Evolutionary conservation across 1,284 basidiomycete species (phyloP).

Genomic region (Cryptococcus wingfieldii): DNA sequence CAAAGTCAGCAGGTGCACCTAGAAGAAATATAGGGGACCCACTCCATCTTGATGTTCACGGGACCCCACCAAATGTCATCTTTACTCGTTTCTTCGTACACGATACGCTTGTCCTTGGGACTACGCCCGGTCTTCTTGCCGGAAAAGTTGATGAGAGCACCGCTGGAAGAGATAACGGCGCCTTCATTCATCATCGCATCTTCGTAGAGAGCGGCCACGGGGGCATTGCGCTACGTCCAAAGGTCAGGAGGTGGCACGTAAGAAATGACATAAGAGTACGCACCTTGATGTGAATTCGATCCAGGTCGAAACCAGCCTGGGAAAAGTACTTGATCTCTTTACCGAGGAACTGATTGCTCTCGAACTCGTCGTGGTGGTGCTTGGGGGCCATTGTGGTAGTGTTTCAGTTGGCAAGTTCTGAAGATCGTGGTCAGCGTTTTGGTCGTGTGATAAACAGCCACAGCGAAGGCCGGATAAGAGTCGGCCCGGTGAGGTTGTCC

Average conservation of each 20-base stretch:
- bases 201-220: constrained; percentile 93
- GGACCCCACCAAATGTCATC: constrained; percentile 99
- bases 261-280: constrained; percentile 17
- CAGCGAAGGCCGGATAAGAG: neutral
- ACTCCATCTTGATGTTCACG: constrained; percentile 99
- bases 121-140: constrained; percentile 98
- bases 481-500: neutral
- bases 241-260: neutral
- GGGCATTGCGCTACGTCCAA: constrained; percentile 81
- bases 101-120: constrained; percentile 99
- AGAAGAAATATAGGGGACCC: constrained; percentile 44
- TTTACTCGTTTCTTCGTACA: constrained; percentile 94
- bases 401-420: neutral
- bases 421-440: neutral
- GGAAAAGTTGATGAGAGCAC: constrained; percentile 98
- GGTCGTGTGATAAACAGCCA: neutral
- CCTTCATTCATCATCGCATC: constrained; percentile 98
- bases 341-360: constrained; percentile 61
- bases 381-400: constrained; percentile 25
- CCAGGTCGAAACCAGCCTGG: constrained; percentile 96
- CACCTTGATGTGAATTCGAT: constrained; percentile 51
- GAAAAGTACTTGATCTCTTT: constrained; percentile 96
- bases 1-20: neutral
- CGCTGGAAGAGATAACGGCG: constrained; percentile 91
- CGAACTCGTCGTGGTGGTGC: constrained; percentile 37